Percentiles rank a stretch among this genome's conserved stretches.
Conservation (phyloP, 1,284 basidiomycete genomes). For the Ustilago nuda region DNA sequence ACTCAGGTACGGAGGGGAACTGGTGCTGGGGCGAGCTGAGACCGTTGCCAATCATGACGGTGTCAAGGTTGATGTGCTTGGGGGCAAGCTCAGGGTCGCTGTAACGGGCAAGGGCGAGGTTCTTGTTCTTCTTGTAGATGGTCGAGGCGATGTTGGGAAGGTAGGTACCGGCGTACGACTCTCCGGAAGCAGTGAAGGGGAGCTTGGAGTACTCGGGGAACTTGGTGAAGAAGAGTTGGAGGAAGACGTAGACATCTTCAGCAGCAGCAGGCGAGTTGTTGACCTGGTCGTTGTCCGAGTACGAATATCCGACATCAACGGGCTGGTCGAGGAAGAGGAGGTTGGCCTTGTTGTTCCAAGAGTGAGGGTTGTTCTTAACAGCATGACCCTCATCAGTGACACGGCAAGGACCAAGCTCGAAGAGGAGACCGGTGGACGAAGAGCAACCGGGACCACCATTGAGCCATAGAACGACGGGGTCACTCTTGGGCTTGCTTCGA, state of each 20-base stretch:
- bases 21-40: slow-evolving; percentile 66
- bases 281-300: slow-evolving; percentile 79
- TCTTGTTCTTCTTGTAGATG: slow-evolving; percentile 67
- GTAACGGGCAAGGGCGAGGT: slow-evolving; percentile 47
- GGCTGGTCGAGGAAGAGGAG: slow-evolving; percentile 83
- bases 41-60: slow-evolving; percentile 68
- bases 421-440: slow-evolving; percentile 73
- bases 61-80: slow-evolving; percentile 63
- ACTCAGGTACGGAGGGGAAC: slow-evolving; percentile 77
- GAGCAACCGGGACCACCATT: slow-evolving; percentile 80
- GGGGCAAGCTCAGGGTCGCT: slow-evolving; percentile 38
- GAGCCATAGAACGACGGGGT: slow-evolving; percentile 87
- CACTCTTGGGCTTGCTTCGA: slow-evolving; percentile 77
- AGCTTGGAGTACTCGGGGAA: slow-evolving; percentile 66
- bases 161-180: slow-evolving; percentile 76
- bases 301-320: slow-evolving; percentile 87
- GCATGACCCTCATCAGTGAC: slow-evolving; percentile 78
- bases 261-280: slow-evolving; percentile 80
- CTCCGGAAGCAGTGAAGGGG: slow-evolving; percentile 71
- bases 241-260: slow-evolving; percentile 88
- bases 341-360: slow-evolving; percentile 80
- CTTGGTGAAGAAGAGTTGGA: slow-evolving; percentile 81
- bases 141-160: slow-evolving; percentile 64
- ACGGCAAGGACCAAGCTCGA: slow-evolving; percentile 88
- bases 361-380: slow-evolving; percentile 79